Base-by-base conservation (phyloP, 495 filamentous ascomycete genomes). In the Cercophora sp. region DNA sequence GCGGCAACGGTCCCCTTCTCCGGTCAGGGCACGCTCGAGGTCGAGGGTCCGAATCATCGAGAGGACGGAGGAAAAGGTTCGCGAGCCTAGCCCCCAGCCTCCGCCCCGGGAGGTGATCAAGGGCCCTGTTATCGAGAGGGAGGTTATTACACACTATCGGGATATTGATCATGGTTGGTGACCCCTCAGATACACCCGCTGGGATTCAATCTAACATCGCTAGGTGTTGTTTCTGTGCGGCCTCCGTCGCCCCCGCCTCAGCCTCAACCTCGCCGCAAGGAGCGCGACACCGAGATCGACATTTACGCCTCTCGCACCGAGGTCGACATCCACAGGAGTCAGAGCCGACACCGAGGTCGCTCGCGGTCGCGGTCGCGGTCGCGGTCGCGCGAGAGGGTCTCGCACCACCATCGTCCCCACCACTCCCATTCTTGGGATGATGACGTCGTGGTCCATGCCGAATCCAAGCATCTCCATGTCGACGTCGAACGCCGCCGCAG, bases 151-250 rank as follows among this genome's bases (percentile, higher is more conserved):
- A 1, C 88, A 91, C 66, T 91, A 93, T 62, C 79, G 85, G 19
- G 85, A 92, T 59, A 87, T 95, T 61, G 87, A 96, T 65, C 89
- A 96, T 70, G 91, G 89, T 86, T 75, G 67, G 69, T 68, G 25
- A 18, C 18, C n/a, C n/a, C n/a, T n/a, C n/a, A n/a, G n/a, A n/a
- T n/a, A n/a, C n/a, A n/a, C n/a, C n/a, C n/a, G n/a, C n/a, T n/a
- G n/a, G n/a, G n/a, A n/a, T n/a, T n/a, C n/a, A n/a, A n/a, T 15
- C 46, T 67, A 50, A 63, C 55, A 37, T 18, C 22, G 31, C 25
- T 35, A 79, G 67, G 77, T 37, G 53, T 78, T 36, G 60, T 75
- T 1, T 52, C 56, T 25, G 76, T 66, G 10, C 74, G 67, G 27
- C 67, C 65, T n/a, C 77, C 74, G 27, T 67, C 72, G 3, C 72